Percentiles rank a stretch among this genome's conserved stretches.
phyloP scores from a whole-genome alignment of 2,329 filamentous ascomycete species.

The Talaromyces sp. region DNA sequence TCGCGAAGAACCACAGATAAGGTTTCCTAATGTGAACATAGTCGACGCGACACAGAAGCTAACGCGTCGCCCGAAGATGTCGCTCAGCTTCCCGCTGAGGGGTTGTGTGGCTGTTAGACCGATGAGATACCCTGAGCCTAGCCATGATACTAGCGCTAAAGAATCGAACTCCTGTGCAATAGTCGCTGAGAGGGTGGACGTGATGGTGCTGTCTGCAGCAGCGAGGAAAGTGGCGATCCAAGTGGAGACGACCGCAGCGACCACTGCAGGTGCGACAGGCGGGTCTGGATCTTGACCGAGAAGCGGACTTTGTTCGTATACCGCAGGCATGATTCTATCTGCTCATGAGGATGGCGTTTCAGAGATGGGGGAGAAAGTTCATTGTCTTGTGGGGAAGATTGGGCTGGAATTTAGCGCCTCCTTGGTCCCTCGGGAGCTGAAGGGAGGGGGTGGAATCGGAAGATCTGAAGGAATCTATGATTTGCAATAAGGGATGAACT shows the following conservation, averaged over 20 bases:
- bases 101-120: slow-evolving; percentile 17
- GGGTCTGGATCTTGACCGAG: neutral
- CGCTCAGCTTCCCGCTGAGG: slow-evolving; percentile 17
- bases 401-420: neutral
- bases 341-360: too few relatives aligned
- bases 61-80: slow-evolving; percentile 19
- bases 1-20: slow-evolving; percentile 12
- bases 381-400: neutral
- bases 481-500: neutral
- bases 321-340: neutral
- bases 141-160: slow-evolving; percentile 17
- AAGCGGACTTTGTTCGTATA: neutral
- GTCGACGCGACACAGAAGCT: slow-evolving; percentile 11
- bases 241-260: slow-evolving; percentile 14
- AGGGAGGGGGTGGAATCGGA: neutral
- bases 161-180: slow-evolving; percentile 18
- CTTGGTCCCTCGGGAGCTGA: neutral
- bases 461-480: too few relatives aligned
- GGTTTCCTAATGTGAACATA: slow-evolving; percentile 17
- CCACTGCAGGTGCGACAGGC: slow-evolving; percentile 2
- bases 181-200: slow-evolving; percentile 16
- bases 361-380: neutral
- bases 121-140: slow-evolving; percentile 19
- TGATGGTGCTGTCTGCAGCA: slow-evolving; percentile 20
- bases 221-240: slow-evolving; percentile 21